phyloP scores from a whole-genome alignment of 2,329 filamentous ascomycete species.

The Scytalidium sp. region DNA sequence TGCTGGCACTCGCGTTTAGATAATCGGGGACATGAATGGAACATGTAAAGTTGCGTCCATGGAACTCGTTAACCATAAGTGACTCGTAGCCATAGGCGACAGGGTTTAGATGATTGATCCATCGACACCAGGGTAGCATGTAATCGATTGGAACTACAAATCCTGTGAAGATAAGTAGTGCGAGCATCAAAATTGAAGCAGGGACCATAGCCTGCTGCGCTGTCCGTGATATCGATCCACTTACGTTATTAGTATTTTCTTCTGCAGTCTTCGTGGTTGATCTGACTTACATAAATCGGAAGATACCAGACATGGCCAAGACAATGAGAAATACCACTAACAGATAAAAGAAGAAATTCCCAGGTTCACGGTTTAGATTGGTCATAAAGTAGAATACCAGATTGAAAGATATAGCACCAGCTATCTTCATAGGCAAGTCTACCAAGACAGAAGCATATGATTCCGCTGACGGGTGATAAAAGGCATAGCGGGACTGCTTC shows the following conservation, averaged over 20 bases:
- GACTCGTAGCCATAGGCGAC: conserved; percentile 78
- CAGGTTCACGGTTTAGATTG: conserved; percentile 70
- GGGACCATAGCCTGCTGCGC: conserved; percentile 62
- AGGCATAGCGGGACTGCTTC: conserved; percentile 79
- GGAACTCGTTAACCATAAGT: conserved; percentile 82
- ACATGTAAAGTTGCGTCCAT: conserved; percentile 9
- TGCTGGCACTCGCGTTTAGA: conserved; percentile 51
- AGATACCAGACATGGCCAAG: conserved; percentile 74
- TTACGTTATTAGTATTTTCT: no score
- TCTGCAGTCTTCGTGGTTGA: no score
- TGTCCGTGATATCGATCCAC: conserved; percentile 71
- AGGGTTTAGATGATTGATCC: conserved; percentile 64
- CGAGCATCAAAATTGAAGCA: conserved; percentile 45
- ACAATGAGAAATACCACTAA: conserved; percentile 23
- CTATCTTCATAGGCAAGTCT: conserved; percentile 77
- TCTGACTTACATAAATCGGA: no score
- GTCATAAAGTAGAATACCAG: conserved; percentile 80
- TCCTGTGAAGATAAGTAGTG: conserved; percentile 31
- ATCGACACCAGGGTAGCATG: conserved; percentile 79
- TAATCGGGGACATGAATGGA: conserved; percentile 3
- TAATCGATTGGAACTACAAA: conserved; percentile 40
- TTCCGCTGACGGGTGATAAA: conserved; percentile 86
- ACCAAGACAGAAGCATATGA: conserved; percentile 80
- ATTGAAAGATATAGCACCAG: conserved; percentile 73
- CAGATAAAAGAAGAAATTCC: conserved; percentile 79